phyloP scores from a whole-genome alignment of 164 flowering plant species.

The Brasenia schreberi region DNA sequence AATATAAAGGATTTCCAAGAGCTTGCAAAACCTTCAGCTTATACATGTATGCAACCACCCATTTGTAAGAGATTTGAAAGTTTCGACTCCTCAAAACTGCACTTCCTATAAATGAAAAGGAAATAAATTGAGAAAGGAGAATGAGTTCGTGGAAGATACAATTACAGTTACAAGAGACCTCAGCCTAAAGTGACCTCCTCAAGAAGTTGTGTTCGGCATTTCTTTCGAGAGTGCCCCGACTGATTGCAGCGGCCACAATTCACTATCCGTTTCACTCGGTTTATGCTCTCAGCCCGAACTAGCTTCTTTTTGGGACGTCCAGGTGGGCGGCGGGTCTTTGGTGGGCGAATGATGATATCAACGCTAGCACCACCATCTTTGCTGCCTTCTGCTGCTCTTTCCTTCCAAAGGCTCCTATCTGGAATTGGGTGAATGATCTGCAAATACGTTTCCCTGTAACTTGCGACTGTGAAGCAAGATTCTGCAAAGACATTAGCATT shows the following conservation, averaged over 20 bases:
- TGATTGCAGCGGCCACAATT: constrained; percentile 92
- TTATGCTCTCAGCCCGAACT: constrained; percentile 56
- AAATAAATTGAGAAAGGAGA: not conserved
- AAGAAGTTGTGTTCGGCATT: constrained; percentile 17
- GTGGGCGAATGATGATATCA: constrained; percentile 64
- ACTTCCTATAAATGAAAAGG: not conserved
- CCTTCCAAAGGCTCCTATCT: constrained; percentile 56
- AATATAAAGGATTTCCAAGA: no score
- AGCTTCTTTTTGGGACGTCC: constrained; percentile 95
- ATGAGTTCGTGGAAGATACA: not conserved
- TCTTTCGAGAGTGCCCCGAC: constrained; percentile 95
- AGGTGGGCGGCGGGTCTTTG: constrained; percentile 89
- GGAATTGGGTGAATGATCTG: constrained; percentile 37
- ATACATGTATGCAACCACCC: no score
- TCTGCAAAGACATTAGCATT: constrained; percentile 45
- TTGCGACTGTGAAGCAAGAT: constrained; percentile 40
- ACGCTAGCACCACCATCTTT: constrained; percentile 62
- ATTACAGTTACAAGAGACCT: not conserved
- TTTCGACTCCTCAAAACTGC: no score
- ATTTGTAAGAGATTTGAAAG: no score
- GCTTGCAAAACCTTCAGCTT: no score
- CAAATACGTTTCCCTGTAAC: constrained; percentile 40
- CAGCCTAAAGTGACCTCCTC: not conserved
- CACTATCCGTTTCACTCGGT: constrained; percentile 65
- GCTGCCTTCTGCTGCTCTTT: constrained; percentile 38